Conservation (phyloP, 2,329 filamentous ascomycete genomes). For the Stemphylium vesicarium region DNA sequence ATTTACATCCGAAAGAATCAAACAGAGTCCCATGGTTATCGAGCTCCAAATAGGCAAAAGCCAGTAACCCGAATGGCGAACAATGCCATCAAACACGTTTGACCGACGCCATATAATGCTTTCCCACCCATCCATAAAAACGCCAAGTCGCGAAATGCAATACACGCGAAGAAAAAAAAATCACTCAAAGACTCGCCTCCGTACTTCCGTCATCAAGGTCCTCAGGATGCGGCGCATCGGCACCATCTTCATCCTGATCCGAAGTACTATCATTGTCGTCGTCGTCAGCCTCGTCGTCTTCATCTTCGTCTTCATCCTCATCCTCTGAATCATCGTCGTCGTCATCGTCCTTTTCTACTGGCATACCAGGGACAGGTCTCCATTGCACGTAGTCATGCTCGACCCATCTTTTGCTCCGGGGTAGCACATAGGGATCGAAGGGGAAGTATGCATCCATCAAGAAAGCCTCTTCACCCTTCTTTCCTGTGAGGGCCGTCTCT, state of each 20-base stretch:
- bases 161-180: not conserved
- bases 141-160: no score
- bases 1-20: no score
- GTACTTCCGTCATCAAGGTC: slow-evolving; percentile 12
- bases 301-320: not conserved
- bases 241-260: slow-evolving; percentile 1
- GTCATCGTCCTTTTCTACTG: slow-evolving; percentile 54
- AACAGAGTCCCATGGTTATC: no score
- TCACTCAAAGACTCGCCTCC: slow-evolving; percentile 8
- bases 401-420: slow-evolving; percentile 85
- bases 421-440: slow-evolving; percentile 94
- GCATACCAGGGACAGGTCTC: slow-evolving; percentile 48
- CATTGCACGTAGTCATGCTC: slow-evolving; percentile 60
- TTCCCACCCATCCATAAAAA: no score
- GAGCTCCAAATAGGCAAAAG: no score
- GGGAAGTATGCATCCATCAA: slow-evolving; percentile 95
- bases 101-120: no score
- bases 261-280: slow-evolving; percentile 16
- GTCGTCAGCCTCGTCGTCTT: slow-evolving; percentile 3
- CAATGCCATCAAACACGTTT: no score
- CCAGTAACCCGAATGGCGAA: no score
- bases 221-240: not conserved
- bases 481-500: slow-evolving; percentile 59
- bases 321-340: slow-evolving; percentile 37
- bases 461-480: slow-evolving; percentile 76